These are phyloP conservation scores for Penstemon eatonii DNA, from an alignment of 257 asterid species.

Conservation along the genomic window DNA sequence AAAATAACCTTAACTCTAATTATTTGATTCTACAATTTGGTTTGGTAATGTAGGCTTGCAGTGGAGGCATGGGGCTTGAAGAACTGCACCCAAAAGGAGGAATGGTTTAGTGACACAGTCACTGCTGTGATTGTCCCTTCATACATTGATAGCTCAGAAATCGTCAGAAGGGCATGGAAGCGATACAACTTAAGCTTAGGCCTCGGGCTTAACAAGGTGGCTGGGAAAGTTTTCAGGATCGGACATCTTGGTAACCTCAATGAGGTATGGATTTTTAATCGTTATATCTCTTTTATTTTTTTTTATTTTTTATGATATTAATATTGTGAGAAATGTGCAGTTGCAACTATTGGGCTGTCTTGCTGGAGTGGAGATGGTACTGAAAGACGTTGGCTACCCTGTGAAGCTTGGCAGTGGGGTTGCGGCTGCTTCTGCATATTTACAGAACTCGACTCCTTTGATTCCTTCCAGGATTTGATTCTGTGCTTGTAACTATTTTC, in stretches of 20 bases:
- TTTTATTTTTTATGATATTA: not conserved
- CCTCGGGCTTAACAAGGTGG: conserved; percentile 91
- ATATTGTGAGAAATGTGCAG: conserved; percentile 36
- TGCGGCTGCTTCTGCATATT: conserved; percentile 83
- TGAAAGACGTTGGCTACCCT: conserved; percentile 89
- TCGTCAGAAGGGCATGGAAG: conserved; percentile 84
- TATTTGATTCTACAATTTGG: not conserved
- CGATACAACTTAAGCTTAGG: conserved; percentile 97
- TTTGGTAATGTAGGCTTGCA: conserved; percentile 61
- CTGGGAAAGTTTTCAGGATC: conserved; percentile 96
- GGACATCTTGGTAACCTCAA: conserved; percentile 97
- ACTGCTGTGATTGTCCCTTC: conserved; percentile 92
- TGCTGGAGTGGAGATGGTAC: conserved; percentile 99
- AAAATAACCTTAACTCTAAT: not conserved
- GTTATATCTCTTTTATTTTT: not conserved
- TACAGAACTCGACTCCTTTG: conserved; percentile 84
- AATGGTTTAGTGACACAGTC: conserved; percentile 93
- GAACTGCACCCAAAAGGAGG: conserved; percentile 98
- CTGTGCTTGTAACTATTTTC: conserved; percentile 24
- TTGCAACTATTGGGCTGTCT: conserved; percentile 94
- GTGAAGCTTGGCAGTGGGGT: conserved; percentile 93
- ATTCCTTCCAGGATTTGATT: conserved; percentile 91
- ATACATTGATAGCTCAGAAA: conserved; percentile 72
- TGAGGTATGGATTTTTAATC: conserved; percentile 48
- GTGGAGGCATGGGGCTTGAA: conserved; percentile 99